These are phyloP conservation scores for Emmonsiellopsis sp. DNA, from an alignment of 2,329 filamentous ascomycete genomes.

Conservation along the genomic window DNA sequence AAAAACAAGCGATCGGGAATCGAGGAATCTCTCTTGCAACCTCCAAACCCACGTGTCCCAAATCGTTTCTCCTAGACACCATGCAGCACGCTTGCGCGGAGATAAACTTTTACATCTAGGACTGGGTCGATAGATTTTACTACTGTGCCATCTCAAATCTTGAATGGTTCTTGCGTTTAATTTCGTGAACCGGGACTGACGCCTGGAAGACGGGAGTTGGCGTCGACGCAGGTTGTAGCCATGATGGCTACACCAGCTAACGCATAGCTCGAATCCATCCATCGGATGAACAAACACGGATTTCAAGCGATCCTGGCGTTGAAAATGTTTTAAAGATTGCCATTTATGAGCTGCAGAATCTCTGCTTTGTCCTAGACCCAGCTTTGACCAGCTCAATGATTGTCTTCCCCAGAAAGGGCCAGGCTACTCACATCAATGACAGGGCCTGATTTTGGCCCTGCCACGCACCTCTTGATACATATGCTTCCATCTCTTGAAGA, in stretches of 20 bases:
- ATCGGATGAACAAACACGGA: slow-evolving; percentile 8
- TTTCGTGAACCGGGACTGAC: slow-evolving; percentile 3
- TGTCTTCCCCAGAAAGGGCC: background rate
- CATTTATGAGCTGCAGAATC: slow-evolving; percentile 1
- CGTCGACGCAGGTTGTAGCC: slow-evolving; percentile 7
- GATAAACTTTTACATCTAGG: too few relatives aligned
- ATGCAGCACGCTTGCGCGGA: too few relatives aligned
- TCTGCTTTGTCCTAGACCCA: slow-evolving; percentile 8
- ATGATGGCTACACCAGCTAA: slow-evolving; percentile 8
- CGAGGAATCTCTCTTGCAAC: too few relatives aligned
- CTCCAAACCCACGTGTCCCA: too few relatives aligned
- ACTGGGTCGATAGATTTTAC: too few relatives aligned
- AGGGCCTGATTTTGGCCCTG: background rate
- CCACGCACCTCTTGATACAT: slow-evolving; percentile 3
- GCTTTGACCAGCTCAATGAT: slow-evolving; percentile 7
- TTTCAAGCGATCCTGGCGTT: slow-evolving; percentile 4
- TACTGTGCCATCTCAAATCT: background rate
- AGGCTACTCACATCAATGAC: slow-evolving; percentile 8
- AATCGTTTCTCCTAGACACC: too few relatives aligned
- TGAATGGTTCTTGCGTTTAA: slow-evolving; percentile 4
- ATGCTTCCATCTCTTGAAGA: slow-evolving; percentile 5
- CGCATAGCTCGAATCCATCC: slow-evolving; percentile 14
- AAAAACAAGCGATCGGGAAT: too few relatives aligned
- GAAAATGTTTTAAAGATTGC: slow-evolving; percentile 3
- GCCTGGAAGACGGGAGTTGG: slow-evolving; percentile 8